A percentile compares a stretch with the other conserved stretches of the same genome.
phyloP scores from a whole-genome alignment of 2,329 filamentous ascomycete genomes.

The Fusarium sp. region DNA sequence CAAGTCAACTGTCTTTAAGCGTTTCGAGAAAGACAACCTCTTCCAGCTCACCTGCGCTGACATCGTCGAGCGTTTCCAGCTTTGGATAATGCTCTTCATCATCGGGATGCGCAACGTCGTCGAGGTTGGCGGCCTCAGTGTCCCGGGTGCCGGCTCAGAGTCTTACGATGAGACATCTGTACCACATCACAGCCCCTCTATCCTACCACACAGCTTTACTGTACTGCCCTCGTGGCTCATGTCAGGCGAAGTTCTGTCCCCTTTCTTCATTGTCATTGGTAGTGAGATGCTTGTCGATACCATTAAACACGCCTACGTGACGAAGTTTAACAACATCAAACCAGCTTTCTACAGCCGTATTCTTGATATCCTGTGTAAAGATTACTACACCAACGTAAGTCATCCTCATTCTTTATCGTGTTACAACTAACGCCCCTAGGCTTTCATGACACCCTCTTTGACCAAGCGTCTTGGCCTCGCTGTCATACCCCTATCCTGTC shows the following conservation, averaged over 20 bases:
- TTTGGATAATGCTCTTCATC: conserved; percentile 97
- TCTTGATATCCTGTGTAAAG: conserved; percentile 92
- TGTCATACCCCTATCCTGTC: conserved; percentile 89
- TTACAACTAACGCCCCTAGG: conserved; percentile 56
- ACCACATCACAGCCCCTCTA: conserved; percentile 74
- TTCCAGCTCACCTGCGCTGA: conserved; percentile 98
- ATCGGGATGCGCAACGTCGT: conserved; percentile 97
- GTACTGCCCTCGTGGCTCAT: conserved; percentile 81
- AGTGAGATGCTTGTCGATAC: conserved; percentile 97
- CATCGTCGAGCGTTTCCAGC: conserved; percentile 94
- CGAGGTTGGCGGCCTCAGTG: conserved; percentile 86
- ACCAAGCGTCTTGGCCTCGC: conserved; percentile 90
- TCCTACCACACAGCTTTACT: conserved; percentile 90
- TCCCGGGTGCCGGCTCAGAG: conserved; percentile 63
- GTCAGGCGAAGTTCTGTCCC: conserved; percentile 87
- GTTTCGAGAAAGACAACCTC: conserved; percentile 96
- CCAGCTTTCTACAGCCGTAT: conserved; percentile 89
- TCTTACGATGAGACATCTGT: conserved; percentile 60
- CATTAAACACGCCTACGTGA: conserved; percentile 97
- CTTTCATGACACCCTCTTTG: conserved; percentile 89
- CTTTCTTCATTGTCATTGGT: conserved; percentile 91
- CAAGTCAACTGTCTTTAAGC: conserved; percentile 98
- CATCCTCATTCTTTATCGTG: not conserved
- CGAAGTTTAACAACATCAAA: conserved; percentile 97
- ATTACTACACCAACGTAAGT: conserved; percentile 92